Evolutionary conservation across 306 rosid genomes (phyloP).

Genomic region (Pueraria montana): DNA sequence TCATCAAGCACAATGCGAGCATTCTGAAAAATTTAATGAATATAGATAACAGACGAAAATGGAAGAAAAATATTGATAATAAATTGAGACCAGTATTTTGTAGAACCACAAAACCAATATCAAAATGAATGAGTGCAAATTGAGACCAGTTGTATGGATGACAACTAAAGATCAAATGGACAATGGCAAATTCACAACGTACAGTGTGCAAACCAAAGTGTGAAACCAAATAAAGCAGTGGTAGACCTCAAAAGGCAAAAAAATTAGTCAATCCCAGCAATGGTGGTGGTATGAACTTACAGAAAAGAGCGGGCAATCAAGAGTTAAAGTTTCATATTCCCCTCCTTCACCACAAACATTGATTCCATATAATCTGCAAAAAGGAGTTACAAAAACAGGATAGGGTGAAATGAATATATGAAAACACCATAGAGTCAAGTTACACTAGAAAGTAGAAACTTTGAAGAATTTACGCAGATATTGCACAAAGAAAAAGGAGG

Average conservation of each 20-base stretch:
- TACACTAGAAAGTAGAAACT: conserved; percentile 26
- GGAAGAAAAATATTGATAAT: conserved; percentile 16
- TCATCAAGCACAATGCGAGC: conserved; percentile 84
- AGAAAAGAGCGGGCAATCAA: conserved; percentile 91
- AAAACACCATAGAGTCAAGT: conserved; percentile 14
- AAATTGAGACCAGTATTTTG: conserved; percentile 17
- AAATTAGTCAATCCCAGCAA: conserved; percentile 12
- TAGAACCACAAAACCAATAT: conserved; percentile 2
- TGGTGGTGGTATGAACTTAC: conserved; percentile 60
- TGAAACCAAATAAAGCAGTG: conserved; percentile 30
- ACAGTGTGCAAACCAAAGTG: background rate
- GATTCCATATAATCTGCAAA: conserved; percentile 82
- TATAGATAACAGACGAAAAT: conserved; percentile 38
- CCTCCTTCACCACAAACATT: conserved; percentile 99
- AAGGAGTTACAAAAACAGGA: conserved; percentile 24
- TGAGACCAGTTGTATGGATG: background rate
- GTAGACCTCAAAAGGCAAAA: background rate
- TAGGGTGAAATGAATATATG: conserved; percentile 9
- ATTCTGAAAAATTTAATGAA: conserved; percentile 63
- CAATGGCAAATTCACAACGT: conserved; percentile 14
- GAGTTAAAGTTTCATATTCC: conserved; percentile 94
- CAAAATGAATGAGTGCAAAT: background rate
- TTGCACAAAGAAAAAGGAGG: conserved; percentile 31
- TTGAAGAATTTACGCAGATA: conserved; percentile 33
- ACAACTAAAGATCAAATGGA: conserved; percentile 20